These are phyloP conservation scores for Ophiostoma sp. DNA, from an alignment of 2,329 filamentous ascomycete genomes.

Conservation along the genomic window DNA sequence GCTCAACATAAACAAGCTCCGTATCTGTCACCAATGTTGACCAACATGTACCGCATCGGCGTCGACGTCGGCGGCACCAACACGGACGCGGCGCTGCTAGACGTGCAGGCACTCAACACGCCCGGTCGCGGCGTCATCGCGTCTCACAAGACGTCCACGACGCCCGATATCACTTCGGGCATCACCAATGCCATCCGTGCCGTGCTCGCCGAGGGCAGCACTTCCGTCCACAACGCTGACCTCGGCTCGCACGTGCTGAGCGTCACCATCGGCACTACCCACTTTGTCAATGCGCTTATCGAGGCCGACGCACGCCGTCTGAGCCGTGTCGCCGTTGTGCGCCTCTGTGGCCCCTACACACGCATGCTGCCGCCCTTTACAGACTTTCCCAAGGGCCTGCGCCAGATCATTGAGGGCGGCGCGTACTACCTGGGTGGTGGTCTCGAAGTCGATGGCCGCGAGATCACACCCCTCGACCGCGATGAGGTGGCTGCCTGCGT, in stretches of 20 bases:
- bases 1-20: too few species aligned
- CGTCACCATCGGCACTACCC: slow-evolving; percentile 27
- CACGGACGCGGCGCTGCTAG: slow-evolving; percentile 29
- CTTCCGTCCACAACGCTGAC: slow-evolving; percentile 1
- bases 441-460: slow-evolving; percentile 45
- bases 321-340: slow-evolving; percentile 31
- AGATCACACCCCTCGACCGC: slow-evolving; percentile 43
- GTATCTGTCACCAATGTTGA: background rate
- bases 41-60: slow-evolving; percentile 20
- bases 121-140: slow-evolving; percentile 29
- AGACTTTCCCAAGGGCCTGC: slow-evolving; percentile 25
- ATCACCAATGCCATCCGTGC: slow-evolving; percentile 24
- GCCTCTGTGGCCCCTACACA: slow-evolving; percentile 29
- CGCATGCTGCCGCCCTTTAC: slow-evolving; percentile 9
- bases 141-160: slow-evolving; percentile 33
- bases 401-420: slow-evolving; percentile 42
- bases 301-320: slow-evolving; percentile 27
- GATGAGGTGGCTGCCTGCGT: slow-evolving; percentile 30
- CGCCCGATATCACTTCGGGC: slow-evolving; percentile 24
- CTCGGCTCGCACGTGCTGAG: slow-evolving; percentile 19
- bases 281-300: slow-evolving; percentile 15
- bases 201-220: slow-evolving; percentile 18
- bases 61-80: slow-evolving; percentile 9
- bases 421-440: slow-evolving; percentile 46
- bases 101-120: slow-evolving; percentile 22